Percentiles rank a stretch among this genome's conserved stretches.
These are phyloP conservation scores for Aspergillus steynii DNA, from an alignment of 495 filamentous ascomycete species.

Conservation along the genomic window DNA sequence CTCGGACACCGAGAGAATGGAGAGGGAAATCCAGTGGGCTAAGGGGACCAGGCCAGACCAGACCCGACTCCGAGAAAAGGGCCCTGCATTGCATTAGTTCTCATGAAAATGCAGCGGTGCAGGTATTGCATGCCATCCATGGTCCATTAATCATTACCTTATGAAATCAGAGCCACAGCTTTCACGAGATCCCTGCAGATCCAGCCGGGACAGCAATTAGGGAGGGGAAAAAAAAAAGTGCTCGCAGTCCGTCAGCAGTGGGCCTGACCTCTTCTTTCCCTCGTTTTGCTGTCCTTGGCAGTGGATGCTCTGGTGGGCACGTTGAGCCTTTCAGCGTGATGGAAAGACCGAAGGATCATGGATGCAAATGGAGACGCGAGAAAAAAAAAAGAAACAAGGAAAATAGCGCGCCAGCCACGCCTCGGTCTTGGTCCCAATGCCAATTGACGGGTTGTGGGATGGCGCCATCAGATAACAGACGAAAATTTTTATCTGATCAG, in stretches of 20 bases:
- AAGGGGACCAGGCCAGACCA: not conserved
- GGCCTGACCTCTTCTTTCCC: not conserved
- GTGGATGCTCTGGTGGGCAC: slow-evolving; percentile 2
- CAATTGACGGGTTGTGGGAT: slow-evolving; percentile 15
- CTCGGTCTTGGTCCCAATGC: not conserved
- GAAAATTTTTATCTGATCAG: slow-evolving; percentile 32
- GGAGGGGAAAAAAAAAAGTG: not conserved
- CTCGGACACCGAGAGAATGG: slow-evolving; percentile 8
- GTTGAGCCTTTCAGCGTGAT: not conserved
- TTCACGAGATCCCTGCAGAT: not conserved
- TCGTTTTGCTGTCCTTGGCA: slow-evolving; percentile 4
- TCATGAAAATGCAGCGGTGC: not conserved
- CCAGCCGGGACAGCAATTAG: not conserved
- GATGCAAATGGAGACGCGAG: not conserved
- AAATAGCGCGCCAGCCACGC: slow-evolving; percentile 7
- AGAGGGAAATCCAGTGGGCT: not conserved
- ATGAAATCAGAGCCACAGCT: not conserved
- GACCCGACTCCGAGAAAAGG: not conserved
- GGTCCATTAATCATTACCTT: not conserved
- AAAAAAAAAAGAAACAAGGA: not conserved
- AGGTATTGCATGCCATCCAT: not conserved
- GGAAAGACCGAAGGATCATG: not conserved
- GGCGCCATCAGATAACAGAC: slow-evolving; percentile 29
- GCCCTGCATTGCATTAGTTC: not conserved
- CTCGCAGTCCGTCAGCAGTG: slow-evolving; percentile 8